Percentiles rank a stretch among this genome's conserved stretches.
Conservation (phyloP, 2,329 filamentous ascomycete species). For the Trichoderma atrobrunneum region DNA sequence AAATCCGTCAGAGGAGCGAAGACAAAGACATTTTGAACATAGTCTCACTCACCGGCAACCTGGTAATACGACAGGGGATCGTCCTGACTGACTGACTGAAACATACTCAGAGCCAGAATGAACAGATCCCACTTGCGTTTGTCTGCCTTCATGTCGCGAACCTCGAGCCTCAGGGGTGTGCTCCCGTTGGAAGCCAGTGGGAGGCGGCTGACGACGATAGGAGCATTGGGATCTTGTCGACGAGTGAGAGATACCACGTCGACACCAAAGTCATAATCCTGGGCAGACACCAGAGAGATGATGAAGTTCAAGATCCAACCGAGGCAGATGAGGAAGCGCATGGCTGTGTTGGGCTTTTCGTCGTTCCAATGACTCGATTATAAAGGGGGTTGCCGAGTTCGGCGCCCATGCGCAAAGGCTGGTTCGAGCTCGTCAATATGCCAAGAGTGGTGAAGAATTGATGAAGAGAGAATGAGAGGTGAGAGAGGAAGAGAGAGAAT, state of each 20-base stretch:
- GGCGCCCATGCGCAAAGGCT: not conserved
- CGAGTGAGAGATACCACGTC: slow-evolving; percentile 41
- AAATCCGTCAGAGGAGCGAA: not conserved
- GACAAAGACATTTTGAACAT: not conserved
- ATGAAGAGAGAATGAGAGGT: not conserved
- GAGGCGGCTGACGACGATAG: slow-evolving; percentile 44
- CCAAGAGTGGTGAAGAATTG: not conserved
- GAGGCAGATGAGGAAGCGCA: not conserved
- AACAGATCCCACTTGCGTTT: slow-evolving; percentile 72
- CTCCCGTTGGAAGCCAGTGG: slow-evolving; percentile 40
- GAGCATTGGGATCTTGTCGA: slow-evolving; percentile 36
- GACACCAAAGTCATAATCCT: slow-evolving; percentile 51
- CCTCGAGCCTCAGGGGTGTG: slow-evolving; percentile 57
- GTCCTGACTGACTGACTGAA: slow-evolving; percentile 65
- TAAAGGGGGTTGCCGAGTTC: not conserved
- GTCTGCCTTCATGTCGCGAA: slow-evolving; percentile 63
- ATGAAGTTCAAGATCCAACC: not conserved
- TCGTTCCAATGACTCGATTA: not conserved
- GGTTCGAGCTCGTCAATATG: not conserved
- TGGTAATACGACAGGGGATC: slow-evolving; percentile 71
- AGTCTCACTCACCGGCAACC: slow-evolving; percentile 59
- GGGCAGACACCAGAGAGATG: not conserved
- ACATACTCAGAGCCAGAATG: slow-evolving; percentile 68
- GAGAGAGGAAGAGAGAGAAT: no score
- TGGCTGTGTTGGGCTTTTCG: not conserved